phyloP scores from a whole-genome alignment of 805 yeast genomes.

The Diddensiella santjacobensis region DNA sequence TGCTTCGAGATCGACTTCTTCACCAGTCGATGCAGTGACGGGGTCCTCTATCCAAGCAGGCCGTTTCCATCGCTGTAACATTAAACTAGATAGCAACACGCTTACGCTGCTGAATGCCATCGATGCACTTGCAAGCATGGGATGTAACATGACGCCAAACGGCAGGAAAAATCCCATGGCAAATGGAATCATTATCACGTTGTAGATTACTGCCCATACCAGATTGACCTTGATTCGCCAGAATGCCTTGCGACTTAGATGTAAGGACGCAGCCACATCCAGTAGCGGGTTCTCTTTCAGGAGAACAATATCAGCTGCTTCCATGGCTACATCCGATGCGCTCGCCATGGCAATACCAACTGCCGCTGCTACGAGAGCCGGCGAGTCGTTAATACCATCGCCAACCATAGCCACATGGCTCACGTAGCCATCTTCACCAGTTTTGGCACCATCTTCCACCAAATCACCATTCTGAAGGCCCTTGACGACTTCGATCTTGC shows the following conservation, averaged over 20 bases:
- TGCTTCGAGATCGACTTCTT: background rate
- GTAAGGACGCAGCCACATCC: conserved; percentile 50
- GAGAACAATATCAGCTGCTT: conserved; percentile 90
- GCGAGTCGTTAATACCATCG: conserved; percentile 97
- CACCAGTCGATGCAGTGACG: background rate
- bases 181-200: conserved; percentile 83
- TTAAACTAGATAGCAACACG: conserved; percentile 76
- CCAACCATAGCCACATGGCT: conserved; percentile 80
- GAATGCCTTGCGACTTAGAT: conserved; percentile 68
- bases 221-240: conserved; percentile 75
- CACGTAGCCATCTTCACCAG: conserved; percentile 4
- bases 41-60: conserved; percentile 11
- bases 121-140: conserved; percentile 85
- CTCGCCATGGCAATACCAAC: conserved; percentile 88
- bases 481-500: conserved; percentile 65
- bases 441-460: background rate
- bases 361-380: conserved; percentile 85
- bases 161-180: conserved; percentile 92
- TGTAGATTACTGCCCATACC: conserved; percentile 81
- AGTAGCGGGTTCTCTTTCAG: conserved; percentile 31
- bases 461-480: conserved; percentile 43
- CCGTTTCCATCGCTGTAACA: conserved; percentile 55
- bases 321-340: conserved; percentile 95
- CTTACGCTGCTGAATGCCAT: conserved; percentile 93
- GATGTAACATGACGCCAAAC: conserved; percentile 68